Conservation (phyloP, 192 early-diverging fungal species). For the Coemansia sp. region DNA sequence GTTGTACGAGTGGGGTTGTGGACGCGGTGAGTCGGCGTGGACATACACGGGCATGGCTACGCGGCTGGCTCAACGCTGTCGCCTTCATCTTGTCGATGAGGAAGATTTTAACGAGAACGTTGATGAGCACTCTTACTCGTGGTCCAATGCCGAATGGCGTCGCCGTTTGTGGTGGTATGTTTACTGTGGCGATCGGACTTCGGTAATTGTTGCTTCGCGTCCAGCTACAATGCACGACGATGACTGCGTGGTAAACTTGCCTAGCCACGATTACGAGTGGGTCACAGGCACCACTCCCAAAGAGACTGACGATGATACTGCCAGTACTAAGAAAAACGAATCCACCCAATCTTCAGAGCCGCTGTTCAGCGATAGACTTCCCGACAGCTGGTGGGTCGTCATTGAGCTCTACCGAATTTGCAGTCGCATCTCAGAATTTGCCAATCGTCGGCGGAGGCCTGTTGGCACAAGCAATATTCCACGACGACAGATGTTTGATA, state of each 20-base stretch:
- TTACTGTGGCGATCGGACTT: slow-evolving; percentile 49
- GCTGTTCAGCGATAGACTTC: slow-evolving; percentile 9
- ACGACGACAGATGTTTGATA: slow-evolving; percentile 47
- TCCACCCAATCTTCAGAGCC: not conserved
- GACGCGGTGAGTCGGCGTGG: slow-evolving; percentile 55
- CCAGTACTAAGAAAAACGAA: not conserved
- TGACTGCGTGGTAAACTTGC: slow-evolving; percentile 49
- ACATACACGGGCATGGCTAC: slow-evolving; percentile 53
- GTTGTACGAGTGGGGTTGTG: slow-evolving; percentile 54
- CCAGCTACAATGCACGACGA: slow-evolving; percentile 52
- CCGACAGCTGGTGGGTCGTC: slow-evolving; percentile 46
- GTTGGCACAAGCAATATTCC: slow-evolving; percentile 39
- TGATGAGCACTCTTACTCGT: slow-evolving; percentile 28
- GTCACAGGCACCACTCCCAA: slow-evolving; percentile 24
- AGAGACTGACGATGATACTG: not conserved
- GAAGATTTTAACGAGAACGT: slow-evolving; percentile 53
- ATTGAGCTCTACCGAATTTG: slow-evolving; percentile 46
- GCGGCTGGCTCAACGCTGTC: slow-evolving; percentile 48
- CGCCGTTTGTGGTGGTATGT: slow-evolving; percentile 53
- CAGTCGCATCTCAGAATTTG: slow-evolving; percentile 49
- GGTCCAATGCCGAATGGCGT: slow-evolving; percentile 47
- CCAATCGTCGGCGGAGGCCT: slow-evolving; percentile 42
- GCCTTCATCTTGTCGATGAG: slow-evolving; percentile 50
- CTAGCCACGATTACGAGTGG: slow-evolving; percentile 53
- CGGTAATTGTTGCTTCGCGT: slow-evolving; percentile 50